Conservation (phyloP, 75 land plant species). For the Azolla pinnata region DNA sequence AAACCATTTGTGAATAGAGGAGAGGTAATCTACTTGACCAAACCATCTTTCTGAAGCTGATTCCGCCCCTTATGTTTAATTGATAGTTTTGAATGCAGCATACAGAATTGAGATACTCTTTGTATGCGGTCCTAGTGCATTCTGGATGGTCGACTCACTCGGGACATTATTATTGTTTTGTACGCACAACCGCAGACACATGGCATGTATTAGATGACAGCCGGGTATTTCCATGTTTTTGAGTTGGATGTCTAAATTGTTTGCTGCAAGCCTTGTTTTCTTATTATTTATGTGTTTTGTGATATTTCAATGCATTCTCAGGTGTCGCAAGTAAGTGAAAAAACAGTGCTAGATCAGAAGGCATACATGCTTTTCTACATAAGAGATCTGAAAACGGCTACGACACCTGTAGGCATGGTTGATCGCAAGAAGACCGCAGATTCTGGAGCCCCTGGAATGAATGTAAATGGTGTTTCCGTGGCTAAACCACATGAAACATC, state of each 20-base stretch:
- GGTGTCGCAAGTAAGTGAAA: slow-evolving; percentile 29
- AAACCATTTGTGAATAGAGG: slow-evolving; percentile 38
- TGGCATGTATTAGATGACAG: slow-evolving; percentile 69
- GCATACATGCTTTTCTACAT: slow-evolving; percentile 33
- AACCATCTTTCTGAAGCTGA: too few relatives aligned
- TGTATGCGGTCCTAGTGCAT: slow-evolving; percentile 77
- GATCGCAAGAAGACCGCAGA: too few relatives aligned
- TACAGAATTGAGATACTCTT: slow-evolving; percentile 41
- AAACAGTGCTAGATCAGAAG: slow-evolving; percentile 25
- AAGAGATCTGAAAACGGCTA: too few relatives aligned
- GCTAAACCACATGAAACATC: too few relatives aligned
- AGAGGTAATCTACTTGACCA: too few relatives aligned
- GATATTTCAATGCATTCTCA: not conserved
- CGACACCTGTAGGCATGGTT: too few relatives aligned
- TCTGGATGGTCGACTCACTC: slow-evolving; percentile 41
- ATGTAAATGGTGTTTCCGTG: too few relatives aligned
- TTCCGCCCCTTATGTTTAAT: too few relatives aligned
- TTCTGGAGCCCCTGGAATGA: too few relatives aligned
- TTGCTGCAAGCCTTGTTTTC: not conserved
- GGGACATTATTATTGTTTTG: slow-evolving; percentile 66
- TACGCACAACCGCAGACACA: slow-evolving; percentile 41
- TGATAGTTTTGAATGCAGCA: slow-evolving; percentile 12
- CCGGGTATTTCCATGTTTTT: slow-evolving; percentile 27
- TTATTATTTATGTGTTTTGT: not conserved
- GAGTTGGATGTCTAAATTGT: not conserved